Evolutionary conservation across 352 stramenopile species (phyloP), one percentile per base, ranked within the genome.

Genomic region (Thalassiosira livingstoniorum): DNA sequence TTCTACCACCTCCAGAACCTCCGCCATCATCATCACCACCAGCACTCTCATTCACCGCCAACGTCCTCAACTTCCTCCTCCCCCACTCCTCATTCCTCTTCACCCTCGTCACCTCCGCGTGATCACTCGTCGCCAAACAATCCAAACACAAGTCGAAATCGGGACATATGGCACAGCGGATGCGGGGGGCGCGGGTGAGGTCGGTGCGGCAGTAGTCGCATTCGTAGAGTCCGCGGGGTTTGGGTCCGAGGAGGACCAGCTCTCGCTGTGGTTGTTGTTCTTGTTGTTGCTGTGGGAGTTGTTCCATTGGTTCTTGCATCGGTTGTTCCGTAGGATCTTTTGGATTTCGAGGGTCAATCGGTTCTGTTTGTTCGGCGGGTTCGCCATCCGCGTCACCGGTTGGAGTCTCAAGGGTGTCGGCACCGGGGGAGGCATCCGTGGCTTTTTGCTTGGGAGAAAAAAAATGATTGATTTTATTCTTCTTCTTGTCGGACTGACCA

Each of bases 111-210:
- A 87, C 78, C 43, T 76, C 51, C 2, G 73, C 21, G 65, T 92
- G 87, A 80, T 93, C 82, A 23, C 81, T 81, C 0, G 75, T 91
- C 1, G 82, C 77, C 65, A 99, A 98, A 84, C 97, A 99, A 82
- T 99, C 96, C 80, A 98, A 91, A 81, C 97, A 99, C 1, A 99
- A 87, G 80, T 95, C 90, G 80, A 96, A 95, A 42, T 96, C 90
- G 0, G 63, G 71, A 75, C 90, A 95, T 2, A 90, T 77, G 1
- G 90, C 85, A 66, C 92, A 95, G 29, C 90, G 82, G 58, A 95
- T 93, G n/a, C 91, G 85, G 10, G 91, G 85, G 34, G 84, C 76
- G 58, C 92, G 85, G 13, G 87, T 92, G 42, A 96, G 91, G 78
- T 95, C 90, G 5, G 80, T 73, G 58, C 85, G 83, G 76, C 91